phyloP scores from a whole-genome alignment of 495 filamentous ascomycete species.

The Barbatosphaeria neglecta region DNA sequence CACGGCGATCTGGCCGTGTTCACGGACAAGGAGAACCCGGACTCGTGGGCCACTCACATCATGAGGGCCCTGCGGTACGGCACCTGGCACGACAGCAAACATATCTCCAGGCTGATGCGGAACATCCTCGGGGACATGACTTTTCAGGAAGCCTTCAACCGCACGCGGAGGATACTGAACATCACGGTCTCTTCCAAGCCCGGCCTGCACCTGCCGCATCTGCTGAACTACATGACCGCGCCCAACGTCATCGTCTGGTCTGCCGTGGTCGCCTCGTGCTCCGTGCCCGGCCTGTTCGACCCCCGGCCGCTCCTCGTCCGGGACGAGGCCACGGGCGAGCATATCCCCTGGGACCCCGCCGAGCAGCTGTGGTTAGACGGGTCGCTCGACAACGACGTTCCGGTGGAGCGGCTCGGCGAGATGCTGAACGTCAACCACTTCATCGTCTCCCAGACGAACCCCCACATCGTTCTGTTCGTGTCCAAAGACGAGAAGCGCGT shows the following conservation, averaged over 20 bases:
- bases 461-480: conserved; percentile 84
- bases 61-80: conserved; percentile 69
- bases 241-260: conserved; percentile 96
- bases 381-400: conserved; percentile 86
- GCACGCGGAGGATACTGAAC: conserved; percentile 79
- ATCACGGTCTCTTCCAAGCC: conserved; percentile 84
- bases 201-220: conserved; percentile 71
- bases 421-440: conserved; percentile 99
- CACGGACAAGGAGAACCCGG: conserved; percentile 54
- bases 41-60: conserved; percentile 48
- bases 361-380: conserved; percentile 85
- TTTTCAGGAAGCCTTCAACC: conserved; percentile 91
- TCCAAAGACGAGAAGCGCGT: conserved; percentile 49
- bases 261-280: conserved; percentile 88
- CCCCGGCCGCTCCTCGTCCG: conserved; percentile 70
- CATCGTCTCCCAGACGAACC: conserved; percentile 93
- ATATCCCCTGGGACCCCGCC: conserved; percentile 71
- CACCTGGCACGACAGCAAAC: conserved; percentile 68
- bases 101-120: conserved; percentile 72
- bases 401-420: conserved; percentile 80
- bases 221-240: conserved; percentile 87
- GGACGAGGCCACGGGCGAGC: conserved; percentile 66
- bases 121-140: conserved; percentile 74
- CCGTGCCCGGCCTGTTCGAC: conserved; percentile 78
- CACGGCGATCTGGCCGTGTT: conserved; percentile 81